These are phyloP conservation scores for Pelargonium fulgidum DNA, from an alignment of 441 rosid genomes.

Conservation along the genomic window DNA sequence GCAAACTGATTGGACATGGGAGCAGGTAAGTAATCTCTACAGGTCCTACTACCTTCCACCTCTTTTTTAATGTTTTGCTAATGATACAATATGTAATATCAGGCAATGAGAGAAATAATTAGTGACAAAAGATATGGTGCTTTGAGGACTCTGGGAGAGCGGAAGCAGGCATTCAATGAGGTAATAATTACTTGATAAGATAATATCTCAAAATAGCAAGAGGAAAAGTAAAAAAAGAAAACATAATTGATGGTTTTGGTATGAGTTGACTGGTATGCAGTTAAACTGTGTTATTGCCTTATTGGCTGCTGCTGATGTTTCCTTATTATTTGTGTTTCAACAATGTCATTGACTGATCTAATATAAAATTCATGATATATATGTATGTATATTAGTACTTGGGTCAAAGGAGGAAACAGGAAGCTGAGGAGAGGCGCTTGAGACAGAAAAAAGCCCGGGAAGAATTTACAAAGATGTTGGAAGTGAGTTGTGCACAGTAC, in stretches of 20 bases:
- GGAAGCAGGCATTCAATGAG: constrained; percentile 98
- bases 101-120: constrained; percentile 85
- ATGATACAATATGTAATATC: constrained; percentile 27
- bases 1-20: constrained; percentile 98
- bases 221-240: background rate
- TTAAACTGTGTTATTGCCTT: constrained; percentile 1
- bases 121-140: constrained; percentile 88
- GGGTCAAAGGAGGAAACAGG: constrained; percentile 92
- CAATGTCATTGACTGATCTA: constrained; percentile 11
- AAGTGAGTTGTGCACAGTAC: constrained; percentile 43
- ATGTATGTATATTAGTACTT: constrained; percentile 47
- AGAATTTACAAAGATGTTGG: constrained; percentile 87
- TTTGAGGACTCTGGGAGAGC: constrained; percentile 84
- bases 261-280: constrained; percentile 10
- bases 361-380: constrained; percentile 16
- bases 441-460: constrained; percentile 95
- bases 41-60: constrained; percentile 15
- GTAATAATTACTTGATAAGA: constrained; percentile 32
- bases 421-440: constrained; percentile 89
- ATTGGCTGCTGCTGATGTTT: constrained; percentile 13
- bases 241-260: background rate
- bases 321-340: background rate
- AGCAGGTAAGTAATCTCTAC: constrained; percentile 56
- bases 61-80: constrained; percentile 13
- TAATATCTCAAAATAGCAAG: background rate